Base-by-base conservation (phyloP, 2,329 filamentous ascomycete species). In the Zymoseptoria ardabiliae region DNA sequence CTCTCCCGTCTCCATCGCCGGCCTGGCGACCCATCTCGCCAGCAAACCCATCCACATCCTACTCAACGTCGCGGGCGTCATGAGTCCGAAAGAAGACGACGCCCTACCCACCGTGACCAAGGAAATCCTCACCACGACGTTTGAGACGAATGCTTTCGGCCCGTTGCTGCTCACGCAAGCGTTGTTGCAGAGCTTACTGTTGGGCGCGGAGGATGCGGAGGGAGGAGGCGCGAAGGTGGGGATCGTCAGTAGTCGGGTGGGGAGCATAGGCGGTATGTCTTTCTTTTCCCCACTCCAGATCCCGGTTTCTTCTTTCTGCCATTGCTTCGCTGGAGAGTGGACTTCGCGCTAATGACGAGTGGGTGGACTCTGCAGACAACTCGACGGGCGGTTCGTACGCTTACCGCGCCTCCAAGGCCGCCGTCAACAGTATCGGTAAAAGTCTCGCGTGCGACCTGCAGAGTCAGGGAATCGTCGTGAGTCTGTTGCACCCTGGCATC, bases 141-240 rank as follows among this genome's bases (percentile, higher is more conserved):
- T 79, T 63, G 70, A 73, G 13, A 72, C 76, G 61, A 80, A 79
- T 65, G 73, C 76, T 0, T 77, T 76, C 56, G 77, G 76, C 0
- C 76, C 77, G 0, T 67, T 80, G 9, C 68, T 79, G 3, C 68
- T 80, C 0, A 78, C 74, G 0, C 76, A 78, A 67, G 73, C 76
- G 1, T 70, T 79, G 0, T 68, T 79, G 6, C 74, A 74, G 4
- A 77, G 76, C 56, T 60, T 79, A 9, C 64, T 75, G 22, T 61
- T 64, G 8, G 66, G 62, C 1, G 17, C 59, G 5, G 54, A 71
- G 0, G 53, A 50, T 11, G 35, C 13, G 35, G 17, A 45, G 6
- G 61, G 63, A 10, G 25, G 25, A 28, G 25, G 25, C 9, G 72
- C 76, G 1, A 68, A 71, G 21, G 69, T 78, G 5, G 76, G 71